These are phyloP conservation scores for Sporisorium iseilematis-ciliati DNA, from an alignment of 1,284 basidiomycete genomes.

Conservation along the genomic window DNA sequence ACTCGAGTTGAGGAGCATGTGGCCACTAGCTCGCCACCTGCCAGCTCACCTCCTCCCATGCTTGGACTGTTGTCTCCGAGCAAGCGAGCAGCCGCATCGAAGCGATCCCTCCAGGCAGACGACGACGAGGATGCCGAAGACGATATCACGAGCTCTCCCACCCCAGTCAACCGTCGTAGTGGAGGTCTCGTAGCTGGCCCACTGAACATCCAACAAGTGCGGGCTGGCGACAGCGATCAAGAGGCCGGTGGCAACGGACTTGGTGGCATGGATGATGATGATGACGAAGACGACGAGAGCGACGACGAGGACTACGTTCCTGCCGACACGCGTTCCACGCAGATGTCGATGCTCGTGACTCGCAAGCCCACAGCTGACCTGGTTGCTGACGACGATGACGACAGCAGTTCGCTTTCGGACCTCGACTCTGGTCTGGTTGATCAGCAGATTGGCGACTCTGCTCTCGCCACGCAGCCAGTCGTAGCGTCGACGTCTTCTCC, in stretches of 20 bases:
- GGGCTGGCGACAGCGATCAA: constrained; percentile 46
- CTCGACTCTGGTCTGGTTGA: constrained; percentile 29
- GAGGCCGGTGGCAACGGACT: constrained; percentile 18
- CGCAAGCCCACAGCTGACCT: constrained; percentile 5
- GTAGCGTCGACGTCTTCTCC: not conserved
- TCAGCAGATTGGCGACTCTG: constrained; percentile 35
- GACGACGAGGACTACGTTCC: constrained; percentile 49
- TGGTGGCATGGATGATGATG: constrained; percentile 22
- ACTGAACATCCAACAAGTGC: constrained; percentile 33
- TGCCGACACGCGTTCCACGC: constrained; percentile 13
- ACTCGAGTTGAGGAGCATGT: not conserved
- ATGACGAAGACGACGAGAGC: constrained; percentile 45
- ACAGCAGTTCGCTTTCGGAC: constrained; percentile 48
- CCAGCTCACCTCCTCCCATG: constrained; percentile 41
- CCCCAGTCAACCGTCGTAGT: constrained; percentile 29
- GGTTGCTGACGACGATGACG: constrained; percentile 10
- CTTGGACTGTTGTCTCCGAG: constrained; percentile 22
- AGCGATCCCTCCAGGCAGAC: constrained; percentile 6
- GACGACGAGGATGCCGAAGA: constrained; percentile 35
- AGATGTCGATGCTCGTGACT: constrained; percentile 9
- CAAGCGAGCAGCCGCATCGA: constrained; percentile 13
- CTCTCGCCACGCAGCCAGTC: constrained; percentile 21
- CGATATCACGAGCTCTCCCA: constrained; percentile 37
- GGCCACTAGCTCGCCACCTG: constrained; percentile 31
- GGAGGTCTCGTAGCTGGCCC: constrained; percentile 42